Evolutionary conservation across 192 early-diverging fungal genomes (phyloP).

Genomic region (Podila epicladia): DNA sequence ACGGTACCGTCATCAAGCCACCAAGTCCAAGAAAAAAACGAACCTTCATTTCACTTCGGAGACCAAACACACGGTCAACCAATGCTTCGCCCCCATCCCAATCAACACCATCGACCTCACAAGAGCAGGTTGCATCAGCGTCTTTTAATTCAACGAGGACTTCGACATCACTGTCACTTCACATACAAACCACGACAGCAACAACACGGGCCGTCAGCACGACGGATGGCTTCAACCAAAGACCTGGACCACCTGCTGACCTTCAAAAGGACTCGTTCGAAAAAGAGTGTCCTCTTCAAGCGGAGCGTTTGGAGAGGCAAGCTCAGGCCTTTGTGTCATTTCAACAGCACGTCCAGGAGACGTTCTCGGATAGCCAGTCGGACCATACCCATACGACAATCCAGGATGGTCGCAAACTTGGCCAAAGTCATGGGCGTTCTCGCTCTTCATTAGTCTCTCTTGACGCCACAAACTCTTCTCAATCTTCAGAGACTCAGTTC

Average conservation of each 20-base stretch:
- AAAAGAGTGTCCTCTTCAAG: conserved; percentile 22
- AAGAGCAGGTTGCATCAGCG: no score
- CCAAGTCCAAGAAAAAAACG: conserved; percentile 19
- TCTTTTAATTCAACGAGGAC: no score
- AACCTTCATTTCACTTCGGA: conserved; percentile 14
- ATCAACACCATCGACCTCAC: no score
- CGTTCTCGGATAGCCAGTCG: no score
- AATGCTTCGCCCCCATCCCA: not conserved
- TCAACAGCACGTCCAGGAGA: no score
- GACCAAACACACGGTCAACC: conserved; percentile 10
- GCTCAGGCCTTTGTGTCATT: not conserved
- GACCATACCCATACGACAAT: no score
- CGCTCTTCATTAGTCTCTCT: not conserved
- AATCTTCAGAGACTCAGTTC: not conserved
- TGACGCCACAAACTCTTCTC: not conserved
- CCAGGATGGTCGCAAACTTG: not conserved
- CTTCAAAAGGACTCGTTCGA: conserved; percentile 14
- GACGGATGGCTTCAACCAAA: not conserved
- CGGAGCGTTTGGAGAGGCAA: not conserved
- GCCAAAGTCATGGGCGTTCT: not conserved
- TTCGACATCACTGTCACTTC: not conserved
- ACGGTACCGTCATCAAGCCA: not conserved
- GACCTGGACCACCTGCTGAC: not conserved
- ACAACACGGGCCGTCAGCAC: not conserved
- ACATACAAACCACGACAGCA: not conserved